Base-by-base conservation (phyloP, 148 eudicot genomes). In the Dysphania ambrosioides region DNA sequence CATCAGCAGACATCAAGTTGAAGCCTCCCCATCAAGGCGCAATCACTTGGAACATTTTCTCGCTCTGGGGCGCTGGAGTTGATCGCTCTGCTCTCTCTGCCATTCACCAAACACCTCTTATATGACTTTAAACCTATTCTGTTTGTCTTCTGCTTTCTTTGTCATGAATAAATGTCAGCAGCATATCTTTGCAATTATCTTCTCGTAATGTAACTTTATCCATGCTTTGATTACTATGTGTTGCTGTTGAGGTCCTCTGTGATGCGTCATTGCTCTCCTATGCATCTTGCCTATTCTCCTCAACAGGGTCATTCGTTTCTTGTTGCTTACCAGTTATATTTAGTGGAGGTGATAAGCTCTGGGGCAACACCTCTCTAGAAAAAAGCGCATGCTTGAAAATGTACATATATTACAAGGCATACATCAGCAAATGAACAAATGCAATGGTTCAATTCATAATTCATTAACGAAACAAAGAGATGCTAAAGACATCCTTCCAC, bases 101-200 rank as follows among this genome's bases (percentile, higher is more conserved):
- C 98, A 83, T 91, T 96, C 73, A 87, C 57, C 5, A 93, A 90
- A 73, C 97, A 95, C 83, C 98, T 86, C 83, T 92, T 92, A 76
- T 95, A 95, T 11, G 98, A 97, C 86, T 90, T 95, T 75, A 95
- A 95, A 15, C 98, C 98, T 67, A 93, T 95, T 85, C 80, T 83
- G 6, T 81, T 77, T 15, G 82, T 77, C 73, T 83, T 86, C 72
- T 83, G 83, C 82, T 90, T 90, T 63, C 79, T 83, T 31, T 81
- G 83, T 83, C 82, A 40, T 81, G 79, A 73, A 84, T 89, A 69
- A 82, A 76, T 36, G 70, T 76, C 72, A 77, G 76, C 44, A 76
- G 75, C 32, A 80, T 81, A 30, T 81, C 86, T 38, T 82, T 84
- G 42, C 36, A 79, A 66, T 49, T 80, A 42, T 60, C 86, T 26